phyloP scores from a whole-genome alignment of 2,329 filamentous ascomycete genomes.

The Gaeumannomyces sp. region DNA sequence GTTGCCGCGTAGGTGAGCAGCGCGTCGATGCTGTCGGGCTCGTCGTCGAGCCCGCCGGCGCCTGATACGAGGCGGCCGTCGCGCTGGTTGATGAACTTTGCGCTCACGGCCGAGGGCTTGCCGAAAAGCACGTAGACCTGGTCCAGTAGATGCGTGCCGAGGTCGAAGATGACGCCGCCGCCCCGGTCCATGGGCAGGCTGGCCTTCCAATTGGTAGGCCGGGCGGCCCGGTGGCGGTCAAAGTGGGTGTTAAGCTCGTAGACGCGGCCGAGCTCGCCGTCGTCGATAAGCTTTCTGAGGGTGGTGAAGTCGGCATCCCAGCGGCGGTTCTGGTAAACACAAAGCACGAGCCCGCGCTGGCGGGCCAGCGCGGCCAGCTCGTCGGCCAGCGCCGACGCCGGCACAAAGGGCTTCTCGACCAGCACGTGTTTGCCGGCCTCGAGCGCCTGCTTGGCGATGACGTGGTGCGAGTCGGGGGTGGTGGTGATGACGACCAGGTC shows the following conservation, averaged over 20 bases:
- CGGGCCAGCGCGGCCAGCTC: constrained; percentile 52
- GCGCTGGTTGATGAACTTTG: constrained; percentile 61
- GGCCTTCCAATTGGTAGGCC: constrained; percentile 60
- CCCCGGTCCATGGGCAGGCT: constrained; percentile 49
- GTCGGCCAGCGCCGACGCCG: constrained; percentile 61
- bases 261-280: constrained; percentile 60
- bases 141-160: constrained; percentile 69
- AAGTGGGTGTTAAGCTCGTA: constrained; percentile 77
- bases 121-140: constrained; percentile 54
- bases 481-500: constrained; percentile 68
- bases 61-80: constrained; percentile 31
- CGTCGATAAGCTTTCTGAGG: constrained; percentile 53
- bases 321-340: constrained; percentile 71
- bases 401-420: constrained; percentile 78
- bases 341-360: constrained; percentile 45
- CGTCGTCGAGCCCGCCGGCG: constrained; percentile 31
- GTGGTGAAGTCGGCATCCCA: constrained; percentile 76
- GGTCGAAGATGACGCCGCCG: constrained; percentile 64
- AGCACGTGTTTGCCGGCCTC: constrained; percentile 70
- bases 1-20: constrained; percentile 57
- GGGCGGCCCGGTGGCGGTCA: constrained; percentile 61
- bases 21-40: constrained; percentile 55
- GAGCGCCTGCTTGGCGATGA: constrained; percentile 57
- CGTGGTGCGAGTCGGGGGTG: constrained; percentile 64
- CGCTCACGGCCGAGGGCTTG: constrained; percentile 57